A percentile compares a stretch with the other conserved stretches of the same genome.
Conservation (phyloP, 176 grass and related monocot genomes). For the Typha latifolia region DNA sequence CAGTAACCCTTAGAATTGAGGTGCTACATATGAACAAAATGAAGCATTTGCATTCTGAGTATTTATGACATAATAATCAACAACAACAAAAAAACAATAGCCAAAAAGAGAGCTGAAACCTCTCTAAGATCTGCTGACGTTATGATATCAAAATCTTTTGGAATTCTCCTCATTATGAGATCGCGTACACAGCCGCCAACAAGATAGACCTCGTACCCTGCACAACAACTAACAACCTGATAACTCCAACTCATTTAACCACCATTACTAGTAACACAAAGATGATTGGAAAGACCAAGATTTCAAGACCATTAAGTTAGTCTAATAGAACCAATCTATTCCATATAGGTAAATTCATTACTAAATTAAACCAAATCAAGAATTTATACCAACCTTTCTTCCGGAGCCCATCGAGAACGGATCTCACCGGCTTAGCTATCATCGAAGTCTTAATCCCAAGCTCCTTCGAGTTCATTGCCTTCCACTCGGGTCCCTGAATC, state of each 20-base stretch:
- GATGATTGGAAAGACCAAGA: no score
- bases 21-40: no score
- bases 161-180: constrained; percentile 86
- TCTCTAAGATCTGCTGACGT: constrained; percentile 77
- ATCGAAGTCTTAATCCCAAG: constrained; percentile 66
- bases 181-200: constrained; percentile 93
- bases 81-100: not conserved
- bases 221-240: not conserved
- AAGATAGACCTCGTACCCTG: constrained; percentile 92
- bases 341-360: not conserved
- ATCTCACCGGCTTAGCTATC: constrained; percentile 67
- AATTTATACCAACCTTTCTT: constrained; percentile 46
- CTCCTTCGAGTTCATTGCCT: constrained; percentile 47
- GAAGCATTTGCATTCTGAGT: no score
- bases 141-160: constrained; percentile 98
- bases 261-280: not conserved
- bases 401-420: constrained; percentile 60
- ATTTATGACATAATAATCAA: not conserved
- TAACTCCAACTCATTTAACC: not conserved
- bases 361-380: not conserved
- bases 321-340: not conserved
- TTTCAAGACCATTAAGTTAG: no score
- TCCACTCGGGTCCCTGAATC: constrained; percentile 45
- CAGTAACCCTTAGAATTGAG: no score
- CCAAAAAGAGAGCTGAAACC: constrained; percentile 21